These are phyloP conservation scores for Nyssa sinensis DNA, from an alignment of 148 eudicot species.

Conservation along the genomic window DNA sequence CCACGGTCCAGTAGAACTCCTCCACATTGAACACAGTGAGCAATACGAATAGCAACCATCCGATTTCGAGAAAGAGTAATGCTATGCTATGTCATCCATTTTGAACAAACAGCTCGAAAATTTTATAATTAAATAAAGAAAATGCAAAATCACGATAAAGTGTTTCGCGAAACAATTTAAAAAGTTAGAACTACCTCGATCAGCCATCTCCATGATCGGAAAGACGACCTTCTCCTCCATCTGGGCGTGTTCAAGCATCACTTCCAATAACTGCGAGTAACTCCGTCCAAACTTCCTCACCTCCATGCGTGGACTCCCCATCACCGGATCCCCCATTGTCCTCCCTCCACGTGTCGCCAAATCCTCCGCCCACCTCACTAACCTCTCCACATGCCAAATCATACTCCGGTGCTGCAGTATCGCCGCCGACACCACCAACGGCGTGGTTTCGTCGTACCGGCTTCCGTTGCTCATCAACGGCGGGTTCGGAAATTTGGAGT, in stretches of 20 bases:
- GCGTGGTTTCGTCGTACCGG: conserved; percentile 26
- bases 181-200: conserved; percentile 54
- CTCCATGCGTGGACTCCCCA: conserved; percentile 90
- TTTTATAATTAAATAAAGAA: no score
- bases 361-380: conserved; percentile 81
- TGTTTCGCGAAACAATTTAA: background rate
- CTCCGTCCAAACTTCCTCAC: conserved; percentile 70
- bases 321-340: conserved; percentile 48
- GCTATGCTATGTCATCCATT: no score
- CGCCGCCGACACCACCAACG: conserved; percentile 56
- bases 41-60: no score
- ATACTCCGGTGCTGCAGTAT: conserved; percentile 72
- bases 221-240: conserved; percentile 84
- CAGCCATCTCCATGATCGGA: conserved; percentile 62
- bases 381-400: conserved; percentile 78
- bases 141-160: background rate
- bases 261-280: conserved; percentile 59
- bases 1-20: no score
- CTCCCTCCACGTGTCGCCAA: conserved; percentile 65
- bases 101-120: no score
- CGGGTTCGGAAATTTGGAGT: conserved; percentile 59
- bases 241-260: conserved; percentile 90
- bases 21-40: no score
- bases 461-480: conserved; percentile 24
- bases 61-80: no score